A percentile compares a stretch with the other conserved stretches of the same genome.
Conservation (phyloP, 305 asterid genomes). For the Solanum hybrid region DNA sequence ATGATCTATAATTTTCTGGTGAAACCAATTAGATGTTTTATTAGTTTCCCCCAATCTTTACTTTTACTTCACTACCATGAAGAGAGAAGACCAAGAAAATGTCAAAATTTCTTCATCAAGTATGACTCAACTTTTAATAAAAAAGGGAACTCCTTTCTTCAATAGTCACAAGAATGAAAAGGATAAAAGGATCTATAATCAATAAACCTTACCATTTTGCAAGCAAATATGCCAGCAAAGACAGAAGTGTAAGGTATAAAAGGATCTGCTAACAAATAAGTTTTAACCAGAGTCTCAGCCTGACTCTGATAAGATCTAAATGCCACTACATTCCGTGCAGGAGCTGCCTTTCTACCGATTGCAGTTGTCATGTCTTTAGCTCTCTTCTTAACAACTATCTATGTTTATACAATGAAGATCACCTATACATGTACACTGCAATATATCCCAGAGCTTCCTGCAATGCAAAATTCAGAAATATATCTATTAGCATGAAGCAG, state of each 20-base stretch:
- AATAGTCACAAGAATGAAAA: slow-evolving; percentile 2
- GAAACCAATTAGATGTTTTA: background rate
- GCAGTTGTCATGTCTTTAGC: slow-evolving; percentile 1
- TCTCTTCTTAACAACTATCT: background rate
- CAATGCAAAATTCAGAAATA: background rate
- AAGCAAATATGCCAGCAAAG: slow-evolving; percentile 58
- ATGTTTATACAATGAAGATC: background rate
- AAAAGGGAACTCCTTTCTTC: background rate
- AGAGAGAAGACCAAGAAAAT: background rate
- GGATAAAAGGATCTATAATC: slow-evolving; percentile 2
- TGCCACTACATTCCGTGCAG: slow-evolving; percentile 41
- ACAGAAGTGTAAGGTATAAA: slow-evolving; percentile 72
- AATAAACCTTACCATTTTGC: slow-evolving; percentile 63
- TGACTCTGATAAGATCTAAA: slow-evolving; percentile 57
- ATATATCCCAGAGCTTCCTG: background rate
- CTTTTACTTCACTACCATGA: background rate
- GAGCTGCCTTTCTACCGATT: slow-evolving; percentile 38
- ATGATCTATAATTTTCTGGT: background rate
- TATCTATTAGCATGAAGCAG: background rate
- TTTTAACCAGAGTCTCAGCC: slow-evolving; percentile 63
- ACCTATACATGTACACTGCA: slow-evolving; percentile 1
- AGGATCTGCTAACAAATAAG: slow-evolving; percentile 72
- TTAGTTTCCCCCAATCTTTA: background rate
- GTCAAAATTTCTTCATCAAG: background rate
- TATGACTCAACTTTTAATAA: background rate